phyloP scores from a whole-genome alignment of 2,329 filamentous ascomycete genomes.

The Claviceps digitariae region DNA sequence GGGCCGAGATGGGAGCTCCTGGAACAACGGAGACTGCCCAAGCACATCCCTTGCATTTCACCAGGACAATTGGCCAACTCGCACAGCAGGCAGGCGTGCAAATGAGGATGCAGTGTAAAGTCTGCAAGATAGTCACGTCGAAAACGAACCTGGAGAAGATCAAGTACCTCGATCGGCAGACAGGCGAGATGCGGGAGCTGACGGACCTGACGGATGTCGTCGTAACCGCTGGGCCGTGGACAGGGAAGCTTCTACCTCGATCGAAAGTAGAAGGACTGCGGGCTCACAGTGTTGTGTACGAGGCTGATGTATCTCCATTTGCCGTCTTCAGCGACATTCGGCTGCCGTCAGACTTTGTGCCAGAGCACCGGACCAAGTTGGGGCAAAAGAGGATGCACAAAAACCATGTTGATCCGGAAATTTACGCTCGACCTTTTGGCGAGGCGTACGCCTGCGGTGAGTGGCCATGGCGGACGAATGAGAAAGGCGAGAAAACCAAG shows the following conservation, averaged over 20 bases:
- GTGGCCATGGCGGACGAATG: conserved; percentile 5
- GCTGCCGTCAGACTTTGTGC: conserved; percentile 51
- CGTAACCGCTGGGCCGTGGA: conserved; percentile 50
- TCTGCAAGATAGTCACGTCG: conserved; percentile 50
- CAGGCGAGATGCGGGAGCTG: conserved; percentile 22
- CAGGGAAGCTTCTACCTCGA: conserved; percentile 41
- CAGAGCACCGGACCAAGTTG: conserved; percentile 31
- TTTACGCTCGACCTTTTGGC: conserved; percentile 78
- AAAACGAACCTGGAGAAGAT: conserved; percentile 45
- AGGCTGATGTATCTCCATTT: conserved; percentile 54
- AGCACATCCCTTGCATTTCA: conserved; percentile 87
- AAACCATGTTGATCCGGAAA: conserved; percentile 69
- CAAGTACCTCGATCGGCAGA: conserved; percentile 39
- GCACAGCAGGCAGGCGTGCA: conserved; percentile 57
- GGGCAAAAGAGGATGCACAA: conserved; percentile 40
- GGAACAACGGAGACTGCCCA: conserved; percentile 72
- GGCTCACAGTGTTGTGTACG: conserved; percentile 53
- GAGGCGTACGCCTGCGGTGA: conserved; percentile 86
- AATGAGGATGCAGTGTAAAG: conserved; percentile 51
- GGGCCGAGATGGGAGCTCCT: conserved; percentile 64
- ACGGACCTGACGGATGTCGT: conserved; percentile 38
- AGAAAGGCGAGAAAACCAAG: too few species aligned
- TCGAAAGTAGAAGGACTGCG: conserved; percentile 44
- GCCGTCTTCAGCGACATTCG: conserved; percentile 79
- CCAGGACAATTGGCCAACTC: conserved; percentile 65